Base-by-base conservation (phyloP, 306 rosid species). In the Senna siamea region DNA sequence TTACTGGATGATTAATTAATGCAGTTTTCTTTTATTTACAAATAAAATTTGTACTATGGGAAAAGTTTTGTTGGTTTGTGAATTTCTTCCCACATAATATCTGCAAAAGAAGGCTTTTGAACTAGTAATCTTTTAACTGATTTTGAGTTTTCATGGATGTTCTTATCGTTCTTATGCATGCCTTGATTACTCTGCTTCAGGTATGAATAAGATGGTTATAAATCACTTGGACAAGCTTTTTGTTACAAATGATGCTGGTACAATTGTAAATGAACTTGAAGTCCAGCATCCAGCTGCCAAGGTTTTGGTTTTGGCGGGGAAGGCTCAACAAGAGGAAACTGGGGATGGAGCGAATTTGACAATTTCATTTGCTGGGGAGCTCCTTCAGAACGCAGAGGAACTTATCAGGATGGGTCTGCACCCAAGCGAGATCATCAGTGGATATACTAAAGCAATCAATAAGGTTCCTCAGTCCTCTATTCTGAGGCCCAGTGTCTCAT, bases 231-330 rank as follows among this genome's bases (percentile, higher is more conserved):
- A 94, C 85, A 94, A 94, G 85, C 95, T 92, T 12, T 94, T 89
- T 76, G 88, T 94, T 47, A 94, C 99, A 4, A 94, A 94, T 47
- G 99, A 94, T 64, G 97, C 95, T 0, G 96, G 83, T 1, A 94
- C 95, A 0, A 91, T 94, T 63, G 97, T 94, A 48, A 94, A 86
- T 54, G 97, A 94, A 48, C 93, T 94, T 9, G 97, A 94, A 85
- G 92, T 94, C 80, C 97, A 94, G 80, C 99, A 94, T 74, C 97
- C 99, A 46, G 97, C 97, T 8, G 97, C 98, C 68, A 94, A 91
- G 87, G 11, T 94, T 84, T 87, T 92, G 90, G 98, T 94, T 73
- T 81, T 94, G 84, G 98, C 97, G 0, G 87, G 90, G 40, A 88
- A 87, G 79, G 93, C 98, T 72, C 98, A 94, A 37, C 96, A 94